Percentiles rank a stretch among this genome's conserved stretches.
phyloP scores from a whole-genome alignment of 495 filamentous ascomycete genomes.

The Thermochaetoides thermophila region DNA sequence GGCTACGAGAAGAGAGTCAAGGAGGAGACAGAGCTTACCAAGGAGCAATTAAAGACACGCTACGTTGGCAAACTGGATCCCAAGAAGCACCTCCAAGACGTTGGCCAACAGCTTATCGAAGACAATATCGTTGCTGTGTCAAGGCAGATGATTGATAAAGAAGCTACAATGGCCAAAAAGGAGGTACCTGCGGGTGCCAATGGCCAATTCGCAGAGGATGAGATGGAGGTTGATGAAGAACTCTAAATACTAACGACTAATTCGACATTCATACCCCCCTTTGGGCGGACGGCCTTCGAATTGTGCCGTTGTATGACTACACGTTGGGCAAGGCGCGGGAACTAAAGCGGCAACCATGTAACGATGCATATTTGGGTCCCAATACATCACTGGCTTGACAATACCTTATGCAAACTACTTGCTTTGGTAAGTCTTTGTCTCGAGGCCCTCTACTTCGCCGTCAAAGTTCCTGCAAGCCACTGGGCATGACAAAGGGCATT shows the following conservation, averaged over 20 bases:
- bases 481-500: no score
- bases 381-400: background rate
- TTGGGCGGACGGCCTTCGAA: constrained; percentile 4
- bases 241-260: constrained; percentile 15
- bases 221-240: constrained; percentile 40
- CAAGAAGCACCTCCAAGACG: constrained; percentile 96
- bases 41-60: constrained; percentile 95
- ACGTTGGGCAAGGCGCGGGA: constrained; percentile 14
- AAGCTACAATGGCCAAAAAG: constrained; percentile 55
- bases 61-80: constrained; percentile 98
- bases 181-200: constrained; percentile 29
- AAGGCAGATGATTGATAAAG: constrained; percentile 98
- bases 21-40: constrained; percentile 91
- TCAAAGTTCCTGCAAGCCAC: no score
- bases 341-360: constrained; percentile 14
- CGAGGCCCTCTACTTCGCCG: no score
- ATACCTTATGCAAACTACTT: no score
- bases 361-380: constrained; percentile 4
- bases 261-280: constrained; percentile 1
- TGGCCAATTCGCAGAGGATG: constrained; percentile 38
- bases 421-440: no score
- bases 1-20: constrained; percentile 98
- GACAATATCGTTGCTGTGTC: constrained; percentile 97
- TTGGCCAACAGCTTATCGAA: constrained; percentile 91
- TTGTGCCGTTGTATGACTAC: constrained; percentile 23